Base-by-base conservation (phyloP, 768 basidiomycete species). In the Agrocybe praecox region DNA sequence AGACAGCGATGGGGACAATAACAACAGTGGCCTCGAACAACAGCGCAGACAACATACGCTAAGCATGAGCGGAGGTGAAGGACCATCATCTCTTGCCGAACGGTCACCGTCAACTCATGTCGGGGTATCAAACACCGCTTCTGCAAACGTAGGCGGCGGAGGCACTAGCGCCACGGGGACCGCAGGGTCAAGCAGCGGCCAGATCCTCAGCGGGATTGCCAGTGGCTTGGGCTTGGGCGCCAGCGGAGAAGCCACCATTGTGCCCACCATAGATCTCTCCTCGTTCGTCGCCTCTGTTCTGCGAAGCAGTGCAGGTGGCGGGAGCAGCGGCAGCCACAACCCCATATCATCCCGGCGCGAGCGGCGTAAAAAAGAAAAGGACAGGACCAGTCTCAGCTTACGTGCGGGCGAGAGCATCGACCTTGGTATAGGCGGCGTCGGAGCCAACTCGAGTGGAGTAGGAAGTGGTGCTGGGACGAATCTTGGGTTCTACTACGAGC, bases 191-290 rank as follows among this genome's bases (percentile, higher is more conserved):
- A 69, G 69, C 46, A 65, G 69, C 12, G 74, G 73, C 1, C 76
- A 76, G 61, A 65, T 79, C 2, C 60, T 77, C 15, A 77, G 74
- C 46, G 78, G 79, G 0, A 74, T 79, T 17, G 77, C 74, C 23
- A 60, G 66, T 23, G 58, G 66, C 40, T 58, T 79, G 6, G 58
- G 66, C 14, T 52, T 65, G 18, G 18, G 61, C 11, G 54, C 63
- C 8, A 72, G 74, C 26, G 64, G 68, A n/a, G 69, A 67, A 15
- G 33, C 32, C 19, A 32, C 43, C n/a, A 61, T 78, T 33, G 75
- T 76, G 12, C 72, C 79, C 29, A 83, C 81, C 9, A 65, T 75
- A 9, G 86, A 90, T 62, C 65, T 92, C 42, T 76, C 71, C 6
- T 67, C 65, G 11, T 80, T 91, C 61, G 79, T 86, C 44, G 73